These are phyloP conservation scores for Solanum stenotomum DNA, from an alignment of 257 asterid genomes.

Conservation along the genomic window DNA sequence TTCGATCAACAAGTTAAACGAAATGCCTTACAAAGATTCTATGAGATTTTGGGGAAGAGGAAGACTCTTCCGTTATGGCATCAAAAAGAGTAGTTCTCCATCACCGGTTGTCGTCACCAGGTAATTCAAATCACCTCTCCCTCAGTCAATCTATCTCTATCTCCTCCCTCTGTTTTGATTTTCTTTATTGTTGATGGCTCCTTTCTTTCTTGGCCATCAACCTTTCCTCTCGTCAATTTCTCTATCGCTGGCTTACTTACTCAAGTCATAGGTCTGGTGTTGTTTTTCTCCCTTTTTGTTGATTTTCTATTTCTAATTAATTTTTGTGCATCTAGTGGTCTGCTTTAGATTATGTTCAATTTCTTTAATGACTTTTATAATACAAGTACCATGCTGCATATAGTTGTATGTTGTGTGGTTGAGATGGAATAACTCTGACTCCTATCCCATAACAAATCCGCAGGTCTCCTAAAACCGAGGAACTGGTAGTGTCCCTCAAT, in stretches of 20 bases:
- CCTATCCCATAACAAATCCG: not conserved
- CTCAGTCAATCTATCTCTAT: not conserved
- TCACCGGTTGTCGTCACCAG: not conserved
- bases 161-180: not conserved
- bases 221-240: not conserved
- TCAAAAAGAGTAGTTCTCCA: constrained; percentile 12
- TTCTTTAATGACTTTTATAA: not conserved
- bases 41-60: constrained; percentile 75
- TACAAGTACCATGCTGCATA: not conserved
- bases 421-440: not conserved
- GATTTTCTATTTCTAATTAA: not conserved
- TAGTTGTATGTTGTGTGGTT: not conserved
- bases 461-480: not conserved
- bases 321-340: not conserved
- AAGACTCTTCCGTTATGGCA: constrained; percentile 83
- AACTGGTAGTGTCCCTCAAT: not conserved
- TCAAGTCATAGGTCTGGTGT: not conserved
- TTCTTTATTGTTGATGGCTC: not conserved
- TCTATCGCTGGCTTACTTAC: not conserved
- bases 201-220: not conserved
- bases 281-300: not conserved
- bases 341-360: not conserved
- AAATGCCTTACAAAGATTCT: constrained; percentile 62
- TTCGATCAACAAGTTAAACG: constrained; percentile 49
- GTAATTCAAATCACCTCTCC: not conserved